Evolutionary conservation across 139 green algal genomes (phyloP), one percentile per base, ranked within the genome.

Genomic region (Parachlorella kessleri): DNA sequence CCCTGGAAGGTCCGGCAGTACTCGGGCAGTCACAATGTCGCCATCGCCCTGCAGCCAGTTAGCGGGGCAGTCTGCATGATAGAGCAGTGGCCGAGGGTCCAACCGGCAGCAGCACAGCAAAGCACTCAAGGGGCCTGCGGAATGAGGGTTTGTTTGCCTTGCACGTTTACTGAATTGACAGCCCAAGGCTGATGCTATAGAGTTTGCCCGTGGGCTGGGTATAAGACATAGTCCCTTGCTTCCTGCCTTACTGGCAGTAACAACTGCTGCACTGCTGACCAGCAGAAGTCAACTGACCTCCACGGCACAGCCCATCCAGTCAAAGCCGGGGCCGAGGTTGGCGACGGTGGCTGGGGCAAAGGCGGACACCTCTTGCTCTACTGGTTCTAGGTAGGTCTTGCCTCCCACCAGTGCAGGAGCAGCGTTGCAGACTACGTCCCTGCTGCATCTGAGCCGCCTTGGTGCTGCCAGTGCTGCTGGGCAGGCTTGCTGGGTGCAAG

Each of bases 251-350:
- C 14, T 35, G 37, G 36, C 66, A 35, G 36, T 2, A 54, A 54
- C 66, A n/a, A n/a, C 66, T 33, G 37, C 32, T n/a, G 24, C 3
- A 7, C 70, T 18, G 66, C 66, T 18, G 36, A 35, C 67, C n/a
- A 80, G 2, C 67, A 35, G n/a, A 14, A 3, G 3, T 37, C 38
- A 14, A 48, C 30, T n/a, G 26, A 97, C 94, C 87, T 97, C 88
- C 23, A 99, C 93, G 3, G 96, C 96, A 73, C 94, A 98, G n/a
- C 96, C 96, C 69, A 99, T 88, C 92, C 97, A 98, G 81, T 99
- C 96, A 42, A 98, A 99, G 42, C 96, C 96, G 23, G 96, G 96
- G 7, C 96, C 96, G 39, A 99, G 88, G 85, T 99, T 99, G 4
- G 96, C 96, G 2, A 99, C 89, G 0, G 96, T 99, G 7, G 96